Evolutionary conservation across 2,329 filamentous ascomycete genomes (phyloP), one percentile per base, ranked within the genome.

Genomic region (Penicillium palitans): DNA sequence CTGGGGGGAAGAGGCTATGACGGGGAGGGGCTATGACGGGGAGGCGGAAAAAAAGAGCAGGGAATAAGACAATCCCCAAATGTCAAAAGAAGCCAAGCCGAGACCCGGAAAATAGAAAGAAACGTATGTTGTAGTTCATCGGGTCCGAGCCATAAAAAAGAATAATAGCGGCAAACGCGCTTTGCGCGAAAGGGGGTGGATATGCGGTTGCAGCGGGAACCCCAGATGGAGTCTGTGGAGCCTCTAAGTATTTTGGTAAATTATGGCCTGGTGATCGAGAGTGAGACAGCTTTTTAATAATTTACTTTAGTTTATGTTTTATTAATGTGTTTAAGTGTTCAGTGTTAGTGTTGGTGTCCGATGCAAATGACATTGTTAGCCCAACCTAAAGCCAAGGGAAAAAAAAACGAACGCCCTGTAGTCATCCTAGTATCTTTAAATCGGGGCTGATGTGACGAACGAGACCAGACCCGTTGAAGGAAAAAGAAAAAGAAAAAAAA

Each of bases 101-200:
- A 46, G 44, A 29, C 25, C 25, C 9, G 25, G 25, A 33, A 45
- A 51, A 17, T 19, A 33, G 19, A 57, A 15, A 25, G 40, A 50
- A 27, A 27, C 25, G 4, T 33, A 33, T 2, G 31, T 41, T 51
- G n/a, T 33, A 25, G 17, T 29, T 15, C 40, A 42, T 10, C 2
- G 13, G 15, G 27, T 37, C 37, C 17, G 29, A 45, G 35, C 35
- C 48, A 49, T 40, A 46, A 41, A 21, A 41, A 51, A 42, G 15
- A 60, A 37, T 56, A 61, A 54, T 51, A 61, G 72, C 73, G 73
- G 73, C 70, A 76, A 75, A 68, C 73, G 73, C 73, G 73, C 73
- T 71, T 72, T 71, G 57, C 70, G 71, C 67, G 68, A 71, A 63
- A 66, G 66, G 49, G 62, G 62, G 55, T 12, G 50, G 50, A 52